Percentiles rank a stretch among this genome's conserved stretches.
Conservation (phyloP, 345 rosid genomes). For the Eucalyptus regnans region DNA sequence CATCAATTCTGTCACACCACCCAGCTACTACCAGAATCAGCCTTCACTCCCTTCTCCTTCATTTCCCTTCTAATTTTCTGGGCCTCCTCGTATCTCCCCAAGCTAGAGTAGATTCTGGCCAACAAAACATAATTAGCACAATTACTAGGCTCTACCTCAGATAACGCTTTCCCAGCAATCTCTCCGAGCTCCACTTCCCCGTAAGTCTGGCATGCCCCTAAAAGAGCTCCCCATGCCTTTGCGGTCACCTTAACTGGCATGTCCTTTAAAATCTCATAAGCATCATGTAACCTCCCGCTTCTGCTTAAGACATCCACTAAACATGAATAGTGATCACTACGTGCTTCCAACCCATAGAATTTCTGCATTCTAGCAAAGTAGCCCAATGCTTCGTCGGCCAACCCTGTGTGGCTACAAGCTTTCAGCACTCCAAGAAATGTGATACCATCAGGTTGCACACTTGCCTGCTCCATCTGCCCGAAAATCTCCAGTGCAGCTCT, state of each 20-base stretch:
- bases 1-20: neutral
- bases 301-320: neutral
- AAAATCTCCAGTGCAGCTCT: constrained; percentile 29
- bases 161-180: neutral
- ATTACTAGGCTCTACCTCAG: neutral
- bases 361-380: neutral
- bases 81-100: neutral
- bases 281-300: neutral
- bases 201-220: neutral
- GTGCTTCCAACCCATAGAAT: neutral
- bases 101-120: neutral
- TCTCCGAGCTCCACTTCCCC: neutral
- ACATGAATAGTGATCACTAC: neutral
- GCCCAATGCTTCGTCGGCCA: constrained; percentile 36
- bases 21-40: neutral
- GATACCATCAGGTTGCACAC: constrained; percentile 41
- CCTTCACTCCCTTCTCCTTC: neutral
- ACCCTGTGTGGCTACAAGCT: constrained; percentile 64
- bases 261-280: neutral
- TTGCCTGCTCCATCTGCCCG: constrained; percentile 36
- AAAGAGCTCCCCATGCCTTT: neutral
- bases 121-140: neutral
- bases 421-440: constrained; percentile 46
- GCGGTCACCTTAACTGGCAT: neutral
- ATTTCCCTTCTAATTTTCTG: neutral